phyloP scores from a whole-genome alignment of 2,329 filamentous ascomycete species.

The Penicillium freii region DNA sequence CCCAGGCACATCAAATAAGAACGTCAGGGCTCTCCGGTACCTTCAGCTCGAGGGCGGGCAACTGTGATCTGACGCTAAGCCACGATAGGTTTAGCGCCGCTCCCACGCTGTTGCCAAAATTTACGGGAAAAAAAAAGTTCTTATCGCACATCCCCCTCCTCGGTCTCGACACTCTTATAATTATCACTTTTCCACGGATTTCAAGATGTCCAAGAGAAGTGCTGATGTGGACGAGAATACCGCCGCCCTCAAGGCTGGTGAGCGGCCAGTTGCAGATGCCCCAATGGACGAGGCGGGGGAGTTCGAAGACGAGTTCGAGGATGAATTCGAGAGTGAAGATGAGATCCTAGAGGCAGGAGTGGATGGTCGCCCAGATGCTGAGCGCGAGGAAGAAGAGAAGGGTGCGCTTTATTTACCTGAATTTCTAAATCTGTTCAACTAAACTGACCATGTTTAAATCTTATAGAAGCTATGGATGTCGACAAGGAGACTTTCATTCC shows the following conservation, averaged over 20 bases:
- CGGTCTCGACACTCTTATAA: conserved; percentile 14
- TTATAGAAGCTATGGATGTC: conserved; percentile 77
- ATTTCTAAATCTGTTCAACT: not conserved
- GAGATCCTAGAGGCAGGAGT: conserved; percentile 94
- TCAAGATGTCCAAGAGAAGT: conserved; percentile 59
- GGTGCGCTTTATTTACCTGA: conserved; percentile 46
- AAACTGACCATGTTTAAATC: not conserved
- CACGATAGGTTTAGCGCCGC: conserved; percentile 34
- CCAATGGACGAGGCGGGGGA: conserved; percentile 58
- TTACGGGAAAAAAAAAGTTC: conserved; percentile 34
- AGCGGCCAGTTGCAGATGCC: conserved; percentile 53
- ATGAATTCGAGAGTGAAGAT: conserved; percentile 91
- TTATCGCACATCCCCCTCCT: conserved; percentile 20
- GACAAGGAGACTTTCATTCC: conserved; percentile 96
- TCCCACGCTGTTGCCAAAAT: conserved; percentile 23
- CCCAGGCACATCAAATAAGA: conserved; percentile 7
- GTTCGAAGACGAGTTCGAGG: conserved; percentile 80
- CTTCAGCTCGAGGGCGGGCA: conserved; percentile 20
- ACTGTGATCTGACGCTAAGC: conserved; percentile 32
- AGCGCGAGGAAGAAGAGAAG: conserved; percentile 83
- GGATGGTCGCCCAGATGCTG: conserved; percentile 85
- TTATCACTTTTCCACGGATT: not conserved
- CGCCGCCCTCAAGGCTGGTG: conserved; percentile 60
- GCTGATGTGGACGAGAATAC: conserved; percentile 55
- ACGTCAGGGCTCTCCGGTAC: conserved; percentile 3